These are phyloP conservation scores for Schizosaccharomyces lindneri DNA, from an alignment of 805 yeast genomes.

Conservation along the genomic window DNA sequence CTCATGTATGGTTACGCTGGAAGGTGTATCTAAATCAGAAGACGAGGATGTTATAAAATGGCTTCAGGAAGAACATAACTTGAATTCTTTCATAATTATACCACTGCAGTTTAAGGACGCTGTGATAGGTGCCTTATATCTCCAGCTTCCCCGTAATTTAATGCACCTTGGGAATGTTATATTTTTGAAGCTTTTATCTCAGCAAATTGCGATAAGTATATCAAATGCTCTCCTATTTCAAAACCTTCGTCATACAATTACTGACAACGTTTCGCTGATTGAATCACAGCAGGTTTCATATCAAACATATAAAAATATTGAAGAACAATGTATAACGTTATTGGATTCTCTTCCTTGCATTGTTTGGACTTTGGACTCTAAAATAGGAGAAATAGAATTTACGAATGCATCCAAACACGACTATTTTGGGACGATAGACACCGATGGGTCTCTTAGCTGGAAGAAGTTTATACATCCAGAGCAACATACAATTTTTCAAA, in stretches of 20 bases:
- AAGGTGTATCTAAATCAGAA: neutral
- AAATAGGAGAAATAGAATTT: slow-evolving; percentile 5
- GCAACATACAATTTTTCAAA: slow-evolving; percentile 4
- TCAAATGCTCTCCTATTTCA: slow-evolving; percentile 9
- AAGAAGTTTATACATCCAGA: slow-evolving; percentile 7
- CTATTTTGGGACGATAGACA: slow-evolving; percentile 8
- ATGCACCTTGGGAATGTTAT: slow-evolving; percentile 8
- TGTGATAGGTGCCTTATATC: slow-evolving; percentile 7
- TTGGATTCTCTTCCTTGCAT: slow-evolving; percentile 10
- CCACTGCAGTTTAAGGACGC: slow-evolving; percentile 8
- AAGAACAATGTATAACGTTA: slow-evolving; percentile 8
- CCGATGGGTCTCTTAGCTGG: slow-evolving; percentile 6
- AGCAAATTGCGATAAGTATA: slow-evolving; percentile 10
- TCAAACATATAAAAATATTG: slow-evolving; percentile 8
- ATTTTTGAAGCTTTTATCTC: slow-evolving; percentile 7
- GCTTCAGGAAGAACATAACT: slow-evolving; percentile 5
- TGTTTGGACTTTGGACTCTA: slow-evolving; percentile 8
- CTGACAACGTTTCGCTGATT: slow-evolving; percentile 9
- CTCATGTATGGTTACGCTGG: neutral
- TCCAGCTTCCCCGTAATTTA: slow-evolving; percentile 7
- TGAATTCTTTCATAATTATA: slow-evolving; percentile 6
- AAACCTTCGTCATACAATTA: slow-evolving; percentile 8
- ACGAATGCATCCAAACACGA: slow-evolving; percentile 8
- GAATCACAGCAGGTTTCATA: slow-evolving; percentile 8
- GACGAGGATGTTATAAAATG: slow-evolving; percentile 3